These are phyloP conservation scores for Trichoderma guizhouense DNA, from an alignment of 2,329 filamentous ascomycete species.

Conservation along the genomic window DNA sequence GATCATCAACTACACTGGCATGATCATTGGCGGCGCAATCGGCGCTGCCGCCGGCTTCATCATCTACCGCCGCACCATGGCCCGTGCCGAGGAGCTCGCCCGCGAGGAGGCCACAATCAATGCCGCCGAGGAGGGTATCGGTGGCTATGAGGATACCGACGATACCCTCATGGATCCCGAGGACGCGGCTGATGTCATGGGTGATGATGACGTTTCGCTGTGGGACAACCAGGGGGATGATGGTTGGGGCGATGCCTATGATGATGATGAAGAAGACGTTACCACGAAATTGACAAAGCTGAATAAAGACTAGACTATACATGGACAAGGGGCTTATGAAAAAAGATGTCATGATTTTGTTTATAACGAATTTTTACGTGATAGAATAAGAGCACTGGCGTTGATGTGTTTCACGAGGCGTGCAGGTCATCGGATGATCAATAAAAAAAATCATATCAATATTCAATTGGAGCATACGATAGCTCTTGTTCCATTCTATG, in stretches of 20 bases:
- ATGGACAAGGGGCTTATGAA: neutral
- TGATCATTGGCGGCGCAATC: slow-evolving; percentile 66
- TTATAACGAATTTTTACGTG: neutral
- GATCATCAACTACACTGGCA: slow-evolving; percentile 78
- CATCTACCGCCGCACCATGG: slow-evolving; percentile 74
- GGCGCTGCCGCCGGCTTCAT: slow-evolving; percentile 76
- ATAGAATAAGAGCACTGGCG: neutral
- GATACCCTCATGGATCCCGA: slow-evolving; percentile 44
- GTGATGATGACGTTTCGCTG: slow-evolving; percentile 57
- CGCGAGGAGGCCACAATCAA: slow-evolving; percentile 40
- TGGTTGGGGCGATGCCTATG: slow-evolving; percentile 29
- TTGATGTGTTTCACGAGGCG: neutral
- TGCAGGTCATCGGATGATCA: neutral
- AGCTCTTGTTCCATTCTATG: slow-evolving; percentile 3
- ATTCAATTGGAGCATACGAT: neutral
- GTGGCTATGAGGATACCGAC: slow-evolving; percentile 44
- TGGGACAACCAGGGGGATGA: slow-evolving; percentile 45
- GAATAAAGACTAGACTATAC: neutral
- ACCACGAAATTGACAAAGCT: neutral
- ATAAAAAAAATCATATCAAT: neutral
- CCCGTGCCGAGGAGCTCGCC: slow-evolving; percentile 57
- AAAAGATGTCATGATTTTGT: neutral
- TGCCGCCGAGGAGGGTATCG: slow-evolving; percentile 33
- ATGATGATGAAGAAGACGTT: slow-evolving; percentile 1
- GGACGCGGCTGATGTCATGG: slow-evolving; percentile 53